These are phyloP conservation scores for Cryptococcus floricola DNA, from an alignment of 1,284 basidiomycete genomes.

Conservation along the genomic window DNA sequence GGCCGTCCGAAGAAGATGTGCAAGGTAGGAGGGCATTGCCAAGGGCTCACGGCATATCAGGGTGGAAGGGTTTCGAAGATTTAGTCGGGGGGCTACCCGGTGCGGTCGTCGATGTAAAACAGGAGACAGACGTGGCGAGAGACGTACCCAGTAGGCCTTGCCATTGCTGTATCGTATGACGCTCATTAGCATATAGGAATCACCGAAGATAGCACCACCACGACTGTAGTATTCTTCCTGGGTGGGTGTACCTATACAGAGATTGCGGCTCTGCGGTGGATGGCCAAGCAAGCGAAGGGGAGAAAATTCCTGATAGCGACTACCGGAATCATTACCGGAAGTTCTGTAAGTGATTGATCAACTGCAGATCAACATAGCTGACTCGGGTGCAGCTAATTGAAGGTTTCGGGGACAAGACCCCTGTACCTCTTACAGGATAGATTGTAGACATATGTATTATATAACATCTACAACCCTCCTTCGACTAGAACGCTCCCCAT, in stretches of 20 bases:
- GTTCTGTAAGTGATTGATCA: conserved; percentile 25
- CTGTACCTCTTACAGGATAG: conserved; percentile 20
- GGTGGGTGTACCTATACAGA: conserved; percentile 98
- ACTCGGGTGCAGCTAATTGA: conserved; percentile 24
- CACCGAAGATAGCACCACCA: conserved; percentile 54
- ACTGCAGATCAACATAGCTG: neutral
- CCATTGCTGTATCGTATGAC: neutral
- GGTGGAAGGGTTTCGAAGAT: conserved; percentile 97
- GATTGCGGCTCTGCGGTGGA: conserved; percentile 89
- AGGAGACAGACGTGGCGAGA: conserved; percentile 35
- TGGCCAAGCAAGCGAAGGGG: conserved; percentile 76
- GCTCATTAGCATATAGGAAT: neutral
- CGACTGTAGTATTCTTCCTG: conserved; percentile 94
- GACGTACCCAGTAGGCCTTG: conserved; percentile 1
- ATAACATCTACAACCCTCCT: conserved; percentile 19
- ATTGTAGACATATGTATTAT: conserved; percentile 1
- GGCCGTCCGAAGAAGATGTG: conserved; percentile 16
- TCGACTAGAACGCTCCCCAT: conserved; percentile 21
- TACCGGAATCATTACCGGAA: conserved; percentile 78
- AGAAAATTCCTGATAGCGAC: conserved; percentile 77
- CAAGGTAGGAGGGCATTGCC: conserved; percentile 30
- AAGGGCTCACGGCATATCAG: conserved; percentile 80
- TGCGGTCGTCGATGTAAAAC: conserved; percentile 74
- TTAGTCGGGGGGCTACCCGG: conserved; percentile 75
- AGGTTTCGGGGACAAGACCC: conserved; percentile 31